Conservation (phyloP, 495 filamentous ascomycete genomes). For the Aspergillus olivimuriae region DNA sequence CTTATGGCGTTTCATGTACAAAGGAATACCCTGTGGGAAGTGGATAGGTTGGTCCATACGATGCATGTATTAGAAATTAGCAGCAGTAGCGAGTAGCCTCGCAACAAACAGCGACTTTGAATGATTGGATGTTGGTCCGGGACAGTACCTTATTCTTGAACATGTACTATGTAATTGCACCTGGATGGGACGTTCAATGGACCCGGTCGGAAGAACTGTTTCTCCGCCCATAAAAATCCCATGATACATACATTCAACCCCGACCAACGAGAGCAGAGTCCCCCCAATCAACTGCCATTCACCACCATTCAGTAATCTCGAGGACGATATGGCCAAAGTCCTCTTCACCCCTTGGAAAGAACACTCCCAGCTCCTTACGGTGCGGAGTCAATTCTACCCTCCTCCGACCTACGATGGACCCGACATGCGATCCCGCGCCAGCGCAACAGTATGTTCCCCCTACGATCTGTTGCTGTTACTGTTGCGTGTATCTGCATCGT, state of each 20-base stretch:
- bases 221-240: conserved; percentile 18
- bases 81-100: not conserved
- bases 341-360: conserved; percentile 75
- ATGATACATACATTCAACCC: not conserved
- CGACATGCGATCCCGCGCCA: conserved; percentile 38
- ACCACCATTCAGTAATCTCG: not conserved
- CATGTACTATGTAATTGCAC: not conserved
- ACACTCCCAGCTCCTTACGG: conserved; percentile 54
- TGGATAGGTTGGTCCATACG: conserved; percentile 2
- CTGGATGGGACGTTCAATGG: not conserved
- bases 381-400: conserved; percentile 64
- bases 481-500: too few species aligned
- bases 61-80: conserved; percentile 7
- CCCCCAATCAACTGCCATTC: not conserved
- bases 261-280: not conserved
- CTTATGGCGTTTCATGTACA: conserved; percentile 14
- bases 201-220: conserved; percentile 16
- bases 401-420: conserved; percentile 25
- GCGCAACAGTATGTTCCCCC: conserved; percentile 34
- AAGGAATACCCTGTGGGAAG: conserved; percentile 29
- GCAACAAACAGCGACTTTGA: not conserved
- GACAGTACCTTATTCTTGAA: too few species aligned
- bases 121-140: too few species aligned
- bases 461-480: conserved; percentile 7
- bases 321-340: conserved; percentile 58